These are phyloP conservation scores for Linderniella brevidens DNA, from an alignment of 257 asterid genomes.

Conservation along the genomic window DNA sequence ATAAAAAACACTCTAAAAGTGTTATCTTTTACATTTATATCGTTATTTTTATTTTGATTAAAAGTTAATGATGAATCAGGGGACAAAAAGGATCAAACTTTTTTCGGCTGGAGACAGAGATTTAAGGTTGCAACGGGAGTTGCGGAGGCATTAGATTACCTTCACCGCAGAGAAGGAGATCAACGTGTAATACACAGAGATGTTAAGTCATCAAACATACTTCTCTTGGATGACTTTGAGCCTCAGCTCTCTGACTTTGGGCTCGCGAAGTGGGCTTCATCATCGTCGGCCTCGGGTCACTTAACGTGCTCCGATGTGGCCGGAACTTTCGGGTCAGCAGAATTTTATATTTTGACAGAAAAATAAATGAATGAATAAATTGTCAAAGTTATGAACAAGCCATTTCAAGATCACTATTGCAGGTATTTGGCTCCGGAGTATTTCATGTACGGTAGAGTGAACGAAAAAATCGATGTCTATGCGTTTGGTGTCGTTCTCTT, in stretches of 20 bases:
- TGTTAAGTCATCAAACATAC: constrained; percentile 85
- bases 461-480: constrained; percentile 79
- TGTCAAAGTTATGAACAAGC: neutral
- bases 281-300: constrained; percentile 52
- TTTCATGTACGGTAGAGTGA: constrained; percentile 96
- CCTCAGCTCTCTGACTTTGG: constrained; percentile 98
- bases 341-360: neutral
- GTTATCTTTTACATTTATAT: neutral
- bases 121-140: constrained; percentile 74
- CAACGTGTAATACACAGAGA: constrained; percentile 83
- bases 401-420: too few species aligned
- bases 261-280: constrained; percentile 87
- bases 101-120: constrained; percentile 67
- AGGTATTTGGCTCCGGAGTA: constrained; percentile 99
- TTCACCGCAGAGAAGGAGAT: constrained; percentile 45
- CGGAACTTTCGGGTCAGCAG: constrained; percentile 83
- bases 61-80: constrained; percentile 22
- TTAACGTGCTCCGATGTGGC: constrained; percentile 74
- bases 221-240: constrained; percentile 71
- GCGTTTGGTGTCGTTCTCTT: constrained; percentile 95
- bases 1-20: too few species aligned
- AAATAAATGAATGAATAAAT: neutral
- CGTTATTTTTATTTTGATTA: neutral
- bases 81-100: constrained; percentile 23
- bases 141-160: constrained; percentile 90